These are phyloP conservation scores for Microcyclosporella mali DNA, from an alignment of 2,329 filamentous ascomycete species.

Conservation along the genomic window DNA sequence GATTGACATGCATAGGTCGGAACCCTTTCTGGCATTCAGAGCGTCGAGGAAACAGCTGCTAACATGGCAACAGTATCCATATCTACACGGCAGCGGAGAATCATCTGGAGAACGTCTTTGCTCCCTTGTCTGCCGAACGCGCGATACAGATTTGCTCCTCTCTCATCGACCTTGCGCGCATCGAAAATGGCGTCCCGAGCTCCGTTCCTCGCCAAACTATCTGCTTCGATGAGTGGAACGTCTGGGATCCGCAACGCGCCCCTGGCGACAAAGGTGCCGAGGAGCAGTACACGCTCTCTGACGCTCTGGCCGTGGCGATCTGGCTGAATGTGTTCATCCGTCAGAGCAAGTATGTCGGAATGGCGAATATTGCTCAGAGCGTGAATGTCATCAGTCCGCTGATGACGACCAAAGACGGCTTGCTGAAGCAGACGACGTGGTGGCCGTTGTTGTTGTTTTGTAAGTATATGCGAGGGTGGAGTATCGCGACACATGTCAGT, in stretches of 20 bases:
- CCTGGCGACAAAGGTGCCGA: conserved; percentile 67
- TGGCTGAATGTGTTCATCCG: conserved; percentile 74
- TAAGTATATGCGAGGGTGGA: conserved; percentile 67
- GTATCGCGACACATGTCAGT: conserved; percentile 59
- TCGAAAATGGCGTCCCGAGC: conserved; percentile 58
- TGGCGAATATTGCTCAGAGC: conserved; percentile 72
- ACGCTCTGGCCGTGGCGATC: conserved; percentile 66
- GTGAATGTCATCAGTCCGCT: conserved; percentile 74
- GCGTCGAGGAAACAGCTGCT: too few species aligned
- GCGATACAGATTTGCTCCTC: conserved; percentile 64
- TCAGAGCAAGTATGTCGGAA: conserved; percentile 63
- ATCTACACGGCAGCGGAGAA: conserved; percentile 61
- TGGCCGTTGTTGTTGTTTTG: conserved; percentile 66
- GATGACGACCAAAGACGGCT: conserved; percentile 60
- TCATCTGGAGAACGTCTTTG: conserved; percentile 50
- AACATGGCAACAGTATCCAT: conserved; percentile 53
- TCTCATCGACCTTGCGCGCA: conserved; percentile 66
- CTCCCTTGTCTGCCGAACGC: conserved; percentile 63
- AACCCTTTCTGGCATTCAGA: too few species aligned
- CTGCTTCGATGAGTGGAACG: conserved; percentile 83
- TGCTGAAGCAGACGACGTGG: conserved; percentile 68
- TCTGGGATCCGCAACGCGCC: conserved; percentile 68
- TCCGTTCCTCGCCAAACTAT: conserved; percentile 60
- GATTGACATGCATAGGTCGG: conserved; percentile 62
- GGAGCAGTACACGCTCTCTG: conserved; percentile 67